phyloP scores from a whole-genome alignment of 179 eudicot genomes.

The Beta corolliflora region DNA sequence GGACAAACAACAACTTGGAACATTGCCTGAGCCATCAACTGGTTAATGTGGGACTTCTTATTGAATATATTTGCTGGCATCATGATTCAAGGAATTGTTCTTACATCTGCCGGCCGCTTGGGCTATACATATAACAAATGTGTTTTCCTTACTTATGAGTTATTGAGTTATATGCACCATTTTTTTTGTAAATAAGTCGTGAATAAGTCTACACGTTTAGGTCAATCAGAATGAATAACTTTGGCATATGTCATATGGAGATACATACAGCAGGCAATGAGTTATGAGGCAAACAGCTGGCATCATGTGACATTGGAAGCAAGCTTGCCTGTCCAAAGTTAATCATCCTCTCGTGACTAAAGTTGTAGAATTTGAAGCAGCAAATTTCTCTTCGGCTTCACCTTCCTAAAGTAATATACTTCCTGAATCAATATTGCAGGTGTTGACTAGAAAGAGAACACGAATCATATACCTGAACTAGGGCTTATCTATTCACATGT shows the following conservation, averaged over 20 bases:
- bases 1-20: too few species aligned
- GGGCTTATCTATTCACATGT: too few species aligned
- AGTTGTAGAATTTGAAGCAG: conserved; percentile 6
- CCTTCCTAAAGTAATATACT: not conserved
- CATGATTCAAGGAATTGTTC: too few species aligned
- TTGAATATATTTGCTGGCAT: too few species aligned
- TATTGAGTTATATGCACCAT: not conserved
- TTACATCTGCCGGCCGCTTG: not conserved
- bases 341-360: conserved; percentile 25
- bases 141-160: too few species aligned
- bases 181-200: not conserved
- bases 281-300: not conserved
- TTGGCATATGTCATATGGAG: not conserved
- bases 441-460: not conserved
- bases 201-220: not conserved
- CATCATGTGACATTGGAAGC: conserved; percentile 10
- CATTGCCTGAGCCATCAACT: too few species aligned
- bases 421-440: not conserved
- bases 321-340: conserved; percentile 6
- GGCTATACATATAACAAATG: too few species aligned
- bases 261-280: not conserved
- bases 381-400: not conserved
- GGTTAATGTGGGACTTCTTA: too few species aligned
- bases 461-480: not conserved
- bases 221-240: not conserved